phyloP scores from a whole-genome alignment of 1,284 basidiomycete genomes.

The Pterulicium gracile region DNA sequence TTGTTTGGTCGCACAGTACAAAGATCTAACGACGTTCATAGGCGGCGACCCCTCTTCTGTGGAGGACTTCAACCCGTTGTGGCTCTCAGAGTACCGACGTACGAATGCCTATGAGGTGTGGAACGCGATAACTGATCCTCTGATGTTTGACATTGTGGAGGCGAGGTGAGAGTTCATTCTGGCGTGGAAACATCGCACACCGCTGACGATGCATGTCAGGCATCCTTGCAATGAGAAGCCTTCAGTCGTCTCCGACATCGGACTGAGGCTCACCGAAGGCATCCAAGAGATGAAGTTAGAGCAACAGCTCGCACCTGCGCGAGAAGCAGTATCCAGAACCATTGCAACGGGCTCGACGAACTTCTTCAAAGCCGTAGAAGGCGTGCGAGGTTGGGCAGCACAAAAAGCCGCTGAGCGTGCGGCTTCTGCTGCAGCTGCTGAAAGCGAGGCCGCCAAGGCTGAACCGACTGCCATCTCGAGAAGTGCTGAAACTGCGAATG shows the following conservation, averaged over 20 bases:
- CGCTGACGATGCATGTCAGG: slow-evolving; percentile 21
- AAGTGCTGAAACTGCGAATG: no score
- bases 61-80: slow-evolving; percentile 74
- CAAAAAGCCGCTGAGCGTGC: not conserved
- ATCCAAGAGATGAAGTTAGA: slow-evolving; percentile 86
- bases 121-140: slow-evolving; percentile 79
- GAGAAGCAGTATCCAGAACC: slow-evolving; percentile 75
- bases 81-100: slow-evolving; percentile 75
- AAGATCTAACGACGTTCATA: slow-evolving; percentile 17
- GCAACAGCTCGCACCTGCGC: slow-evolving; percentile 79
- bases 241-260: slow-evolving; percentile 82
- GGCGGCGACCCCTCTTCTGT: slow-evolving; percentile 36
- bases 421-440: not conserved
- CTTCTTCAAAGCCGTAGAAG: slow-evolving; percentile 82
- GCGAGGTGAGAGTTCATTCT: slow-evolving; percentile 47
- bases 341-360: slow-evolving; percentile 66
- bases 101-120: slow-evolving; percentile 83
- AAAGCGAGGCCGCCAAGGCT: no score
- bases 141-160: slow-evolving; percentile 88
- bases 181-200: not conserved
- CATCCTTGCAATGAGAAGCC: slow-evolving; percentile 87
- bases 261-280: slow-evolving; percentile 79
- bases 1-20: slow-evolving; percentile 20
- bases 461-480: no score
- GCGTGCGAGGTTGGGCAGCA: slow-evolving; percentile 61